Percentiles rank a stretch among this genome's conserved stretches.
These are phyloP conservation scores for Arachnopeziza araneosa DNA, from an alignment of 2,329 filamentous ascomycete species.

Conservation along the genomic window DNA sequence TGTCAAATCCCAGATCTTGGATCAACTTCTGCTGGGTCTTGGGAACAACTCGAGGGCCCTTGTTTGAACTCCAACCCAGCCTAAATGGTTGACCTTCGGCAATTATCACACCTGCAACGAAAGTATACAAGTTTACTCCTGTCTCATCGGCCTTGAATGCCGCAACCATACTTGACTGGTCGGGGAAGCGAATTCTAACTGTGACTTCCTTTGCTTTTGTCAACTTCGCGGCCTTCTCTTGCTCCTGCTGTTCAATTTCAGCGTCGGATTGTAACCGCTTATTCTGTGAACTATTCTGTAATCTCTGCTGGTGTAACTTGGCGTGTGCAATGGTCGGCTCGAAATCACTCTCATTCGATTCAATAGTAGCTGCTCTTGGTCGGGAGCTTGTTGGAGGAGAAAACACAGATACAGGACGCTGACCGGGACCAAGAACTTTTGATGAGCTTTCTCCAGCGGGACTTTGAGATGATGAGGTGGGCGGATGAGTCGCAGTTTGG, in stretches of 20 bases:
- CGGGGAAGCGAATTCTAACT: slow-evolving; percentile 81
- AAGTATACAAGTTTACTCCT: slow-evolving; percentile 65
- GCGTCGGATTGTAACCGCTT: slow-evolving; percentile 75
- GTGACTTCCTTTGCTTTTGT: slow-evolving; percentile 62
- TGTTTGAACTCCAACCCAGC: slow-evolving; percentile 38
- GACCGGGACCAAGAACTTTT: slow-evolving; percentile 26
- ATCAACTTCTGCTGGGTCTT: slow-evolving; percentile 54
- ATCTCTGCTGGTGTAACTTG: slow-evolving; percentile 64
- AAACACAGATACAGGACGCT: slow-evolving; percentile 63
- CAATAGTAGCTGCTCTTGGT: slow-evolving; percentile 65
- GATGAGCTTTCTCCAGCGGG: slow-evolving; percentile 5
- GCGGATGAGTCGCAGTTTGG: background rate
- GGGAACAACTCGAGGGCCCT: slow-evolving; percentile 33
- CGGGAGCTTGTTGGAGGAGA: slow-evolving; percentile 68
- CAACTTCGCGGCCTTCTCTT: slow-evolving; percentile 59
- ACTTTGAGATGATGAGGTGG: slow-evolving; percentile 9
- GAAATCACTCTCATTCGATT: slow-evolving; percentile 69
- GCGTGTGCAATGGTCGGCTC: slow-evolving; percentile 70
- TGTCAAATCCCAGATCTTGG: slow-evolving; percentile 62
- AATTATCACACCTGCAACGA: slow-evolving; percentile 67
- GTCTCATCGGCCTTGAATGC: slow-evolving; percentile 65
- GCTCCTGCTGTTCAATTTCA: slow-evolving; percentile 67
- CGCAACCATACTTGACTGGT: slow-evolving; percentile 72
- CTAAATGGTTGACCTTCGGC: slow-evolving; percentile 61
- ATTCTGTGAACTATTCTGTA: slow-evolving; percentile 60